Percentiles rank a stretch among this genome's conserved stretches.
Conservation (phyloP, 495 filamentous ascomycete genomes). For the Bryoglossum gracile region DNA sequence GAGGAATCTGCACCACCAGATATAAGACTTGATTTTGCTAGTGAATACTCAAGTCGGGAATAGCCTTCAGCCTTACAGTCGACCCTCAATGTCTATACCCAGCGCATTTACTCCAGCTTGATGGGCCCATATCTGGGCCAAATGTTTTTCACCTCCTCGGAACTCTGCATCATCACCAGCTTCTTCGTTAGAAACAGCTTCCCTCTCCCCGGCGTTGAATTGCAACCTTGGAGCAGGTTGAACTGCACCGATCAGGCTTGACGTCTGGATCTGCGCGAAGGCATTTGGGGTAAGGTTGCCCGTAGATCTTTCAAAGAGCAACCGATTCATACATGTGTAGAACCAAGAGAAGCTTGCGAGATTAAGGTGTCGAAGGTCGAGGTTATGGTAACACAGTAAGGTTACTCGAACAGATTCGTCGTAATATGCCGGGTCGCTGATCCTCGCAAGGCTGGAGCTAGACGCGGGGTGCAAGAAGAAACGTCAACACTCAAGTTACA, state of each 20-base stretch:
- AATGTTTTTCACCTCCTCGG: not conserved
- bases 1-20: slow-evolving; percentile 77
- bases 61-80: slow-evolving; percentile 58
- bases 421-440: not conserved
- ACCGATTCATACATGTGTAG: slow-evolving; percentile 68
- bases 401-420: no score
- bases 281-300: slow-evolving; percentile 53
- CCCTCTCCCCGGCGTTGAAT: slow-evolving; percentile 54
- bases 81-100: slow-evolving; percentile 71
- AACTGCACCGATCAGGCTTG: slow-evolving; percentile 52
- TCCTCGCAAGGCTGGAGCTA: not conserved
- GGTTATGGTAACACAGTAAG: not conserved
- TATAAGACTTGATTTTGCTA: slow-evolving; percentile 59
- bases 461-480: not conserved
- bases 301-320: slow-evolving; percentile 62
- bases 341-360: not conserved
- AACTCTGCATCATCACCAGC: slow-evolving; percentile 16
- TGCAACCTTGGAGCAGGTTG: slow-evolving; percentile 54
- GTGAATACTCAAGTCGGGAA: not conserved
- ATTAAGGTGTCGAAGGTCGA: not conserved
- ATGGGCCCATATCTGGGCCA: slow-evolving; percentile 49
- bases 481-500: no score
- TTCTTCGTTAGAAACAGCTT: slow-evolving; percentile 20
- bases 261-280: slow-evolving; percentile 56
- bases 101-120: slow-evolving; percentile 68